Evolutionary conservation across 176 grass and related monocot genomes (phyloP), one percentile per base, ranked within the genome.

Genomic region (Aegilops longissima): DNA sequence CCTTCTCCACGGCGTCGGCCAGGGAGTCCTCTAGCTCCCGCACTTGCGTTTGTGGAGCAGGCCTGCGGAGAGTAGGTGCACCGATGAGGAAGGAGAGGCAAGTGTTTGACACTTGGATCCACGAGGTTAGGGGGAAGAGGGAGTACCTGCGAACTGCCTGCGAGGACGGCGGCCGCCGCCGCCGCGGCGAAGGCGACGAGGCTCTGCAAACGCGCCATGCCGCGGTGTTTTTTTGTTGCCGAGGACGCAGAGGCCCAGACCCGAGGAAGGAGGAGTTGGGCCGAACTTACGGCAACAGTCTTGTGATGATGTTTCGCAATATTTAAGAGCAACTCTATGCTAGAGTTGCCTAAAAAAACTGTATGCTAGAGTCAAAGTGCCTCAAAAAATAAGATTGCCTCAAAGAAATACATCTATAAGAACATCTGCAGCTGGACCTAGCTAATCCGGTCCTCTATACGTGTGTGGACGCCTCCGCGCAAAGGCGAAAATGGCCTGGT

Each of bases 1-100:
- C 70, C 83, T 98, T 95, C 66, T 94, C 90, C 11, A 70, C 3
- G 33, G 93, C 82, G 29, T 29, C 69, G 13, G 76, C 81, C 9
- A 98, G 86, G 27, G 88, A 91, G 2, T 34, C 78, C 88, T 95
- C 93, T 5, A 95, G 80, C 81, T 98, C 87, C 67, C 52, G 84
- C 81, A 87, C 73, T 68, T 98, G 64, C 88, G 88, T 51, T 61
- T 78, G 81, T 88, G 82, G 2, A 95, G 71, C n/a, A 89, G 72
- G 45, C 59, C 96, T 95, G 31, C 31, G 13, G n/a, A 67, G 77
- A 79, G 18, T 13, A 69, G 24, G 14, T 4, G 80, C 9, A 24
- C 21, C 20, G 14, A 12, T 90, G 66, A 73, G 84, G 2, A 9
- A 40, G 42, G 16, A 56, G n/a, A 25, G 12, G 44, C 4, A 11